Conservation (phyloP, 2,329 filamentous ascomycete genomes). For the Periconia digitata region DNA sequence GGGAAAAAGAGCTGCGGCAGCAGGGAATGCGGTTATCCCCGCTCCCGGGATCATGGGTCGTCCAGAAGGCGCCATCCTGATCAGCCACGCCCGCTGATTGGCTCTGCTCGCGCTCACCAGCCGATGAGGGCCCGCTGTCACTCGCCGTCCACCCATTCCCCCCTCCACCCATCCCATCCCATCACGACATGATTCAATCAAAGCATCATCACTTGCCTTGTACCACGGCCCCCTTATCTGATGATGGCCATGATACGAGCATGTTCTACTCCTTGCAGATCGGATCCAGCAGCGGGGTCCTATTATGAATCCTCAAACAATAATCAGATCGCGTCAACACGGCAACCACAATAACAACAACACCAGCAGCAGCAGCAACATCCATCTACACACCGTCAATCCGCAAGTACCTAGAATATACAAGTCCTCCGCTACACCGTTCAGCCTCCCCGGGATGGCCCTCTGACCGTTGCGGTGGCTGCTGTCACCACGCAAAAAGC, state of each 20-base stretch:
- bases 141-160: neutral
- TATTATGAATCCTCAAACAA: too few relatives aligned
- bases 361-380: too few relatives aligned
- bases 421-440: neutral
- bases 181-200: slow-evolving; percentile 40
- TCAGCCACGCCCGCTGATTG: neutral
- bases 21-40: neutral
- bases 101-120: neutral
- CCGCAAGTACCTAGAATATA: slow-evolving; percentile 3
- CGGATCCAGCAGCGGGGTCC: too few relatives aligned
- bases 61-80: neutral
- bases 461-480: neutral
- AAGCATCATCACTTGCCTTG: slow-evolving; percentile 35
- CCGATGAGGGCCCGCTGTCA: neutral
- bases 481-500: neutral
- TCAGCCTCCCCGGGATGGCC: neutral
- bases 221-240: slow-evolving; percentile 33
- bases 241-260: too few relatives aligned
- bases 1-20: neutral
- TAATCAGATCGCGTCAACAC: too few relatives aligned
- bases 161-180: neutral
- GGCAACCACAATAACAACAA: too few relatives aligned
- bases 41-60: too few relatives aligned
- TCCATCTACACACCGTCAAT: slow-evolving; percentile 28
- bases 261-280: too few relatives aligned